Percentiles rank a stretch among this genome's conserved stretches.
These are phyloP conservation scores for Pseudotulostoma volvatum DNA, from an alignment of 495 filamentous ascomycete species.

Conservation along the genomic window DNA sequence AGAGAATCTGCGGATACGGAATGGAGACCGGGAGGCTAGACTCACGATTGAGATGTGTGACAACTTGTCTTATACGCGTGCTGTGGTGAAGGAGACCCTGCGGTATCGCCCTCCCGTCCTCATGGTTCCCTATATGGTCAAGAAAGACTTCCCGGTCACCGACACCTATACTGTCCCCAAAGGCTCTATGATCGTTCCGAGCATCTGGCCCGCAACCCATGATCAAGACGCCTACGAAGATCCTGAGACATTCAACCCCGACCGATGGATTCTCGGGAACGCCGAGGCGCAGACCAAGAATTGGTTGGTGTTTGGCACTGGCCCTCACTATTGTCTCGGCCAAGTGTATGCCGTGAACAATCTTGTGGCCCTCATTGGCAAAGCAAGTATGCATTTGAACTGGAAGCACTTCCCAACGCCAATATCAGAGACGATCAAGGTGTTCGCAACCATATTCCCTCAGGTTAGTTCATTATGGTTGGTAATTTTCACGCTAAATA, in stretches of 20 bases:
- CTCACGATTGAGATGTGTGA: slow-evolving; percentile 76
- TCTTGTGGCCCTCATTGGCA: slow-evolving; percentile 81
- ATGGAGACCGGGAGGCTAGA: slow-evolving; percentile 54
- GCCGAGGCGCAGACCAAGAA: slow-evolving; percentile 92
- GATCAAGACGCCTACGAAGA: slow-evolving; percentile 86
- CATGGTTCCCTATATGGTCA: slow-evolving; percentile 92
- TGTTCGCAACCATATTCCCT: slow-evolving; percentile 96
- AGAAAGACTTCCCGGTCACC: slow-evolving; percentile 90
- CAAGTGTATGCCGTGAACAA: slow-evolving; percentile 88
- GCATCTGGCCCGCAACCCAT: slow-evolving; percentile 76
- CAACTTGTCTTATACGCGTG: slow-evolving; percentile 76
- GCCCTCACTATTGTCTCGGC: slow-evolving; percentile 91
- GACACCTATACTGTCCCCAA: slow-evolving; percentile 80
- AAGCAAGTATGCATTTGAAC: slow-evolving; percentile 77
- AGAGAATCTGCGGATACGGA: slow-evolving; percentile 66
- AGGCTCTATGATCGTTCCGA: slow-evolving; percentile 87
- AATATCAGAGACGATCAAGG: slow-evolving; percentile 83
- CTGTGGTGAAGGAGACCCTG: slow-evolving; percentile 82
- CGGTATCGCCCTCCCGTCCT: slow-evolving; percentile 93
- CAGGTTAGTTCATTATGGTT: slow-evolving; percentile 42
- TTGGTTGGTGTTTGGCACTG: slow-evolving; percentile 91
- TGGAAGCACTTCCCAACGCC: slow-evolving; percentile 80
- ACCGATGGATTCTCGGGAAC: slow-evolving; percentile 80
- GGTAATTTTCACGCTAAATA: neutral
- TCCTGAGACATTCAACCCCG: slow-evolving; percentile 72